phyloP scores from a whole-genome alignment of 495 filamentous ascomycete genomes.

The Aspergillus baeticus region DNA sequence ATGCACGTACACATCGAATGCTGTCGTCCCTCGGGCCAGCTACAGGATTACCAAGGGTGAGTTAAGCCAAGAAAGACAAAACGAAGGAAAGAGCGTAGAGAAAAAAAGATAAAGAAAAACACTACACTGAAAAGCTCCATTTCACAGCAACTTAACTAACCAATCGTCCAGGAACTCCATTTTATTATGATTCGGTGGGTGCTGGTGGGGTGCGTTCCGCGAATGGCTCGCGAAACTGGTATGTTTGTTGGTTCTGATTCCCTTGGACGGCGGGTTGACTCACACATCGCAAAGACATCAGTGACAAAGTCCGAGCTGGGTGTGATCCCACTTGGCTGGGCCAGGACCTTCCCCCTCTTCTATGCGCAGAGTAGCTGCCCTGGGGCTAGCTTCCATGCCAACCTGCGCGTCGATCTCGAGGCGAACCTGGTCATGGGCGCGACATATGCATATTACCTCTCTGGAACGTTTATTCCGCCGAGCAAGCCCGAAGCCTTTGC shows the following conservation, averaged over 20 bases:
- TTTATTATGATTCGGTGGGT: no score
- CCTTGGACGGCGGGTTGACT: not conserved
- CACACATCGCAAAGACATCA: not conserved
- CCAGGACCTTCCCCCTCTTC: constrained; percentile 5
- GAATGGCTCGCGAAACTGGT: constrained; percentile 7
- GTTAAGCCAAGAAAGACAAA: no score
- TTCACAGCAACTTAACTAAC: no score
- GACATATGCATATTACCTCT: constrained; percentile 29
- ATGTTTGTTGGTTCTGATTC: not conserved
- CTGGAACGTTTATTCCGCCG: constrained; percentile 23
- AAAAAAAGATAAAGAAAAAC: no score
- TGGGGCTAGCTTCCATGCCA: constrained; percentile 4
- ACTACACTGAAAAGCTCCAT: no score
- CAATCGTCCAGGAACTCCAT: no score
- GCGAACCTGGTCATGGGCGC: constrained; percentile 22
- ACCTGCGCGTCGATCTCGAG: constrained; percentile 20
- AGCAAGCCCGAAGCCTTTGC: constrained; percentile 13
- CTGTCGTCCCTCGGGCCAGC: no score
- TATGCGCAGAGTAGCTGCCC: constrained; percentile 1
- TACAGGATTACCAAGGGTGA: no score
- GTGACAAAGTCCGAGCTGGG: constrained; percentile 7
- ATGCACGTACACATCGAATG: no score
- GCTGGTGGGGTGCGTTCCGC: constrained; percentile 21
- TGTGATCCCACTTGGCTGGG: not conserved
- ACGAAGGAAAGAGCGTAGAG: no score